Conservation (phyloP, 2,329 filamentous ascomycete species). For the Penicillium decumbens region DNA sequence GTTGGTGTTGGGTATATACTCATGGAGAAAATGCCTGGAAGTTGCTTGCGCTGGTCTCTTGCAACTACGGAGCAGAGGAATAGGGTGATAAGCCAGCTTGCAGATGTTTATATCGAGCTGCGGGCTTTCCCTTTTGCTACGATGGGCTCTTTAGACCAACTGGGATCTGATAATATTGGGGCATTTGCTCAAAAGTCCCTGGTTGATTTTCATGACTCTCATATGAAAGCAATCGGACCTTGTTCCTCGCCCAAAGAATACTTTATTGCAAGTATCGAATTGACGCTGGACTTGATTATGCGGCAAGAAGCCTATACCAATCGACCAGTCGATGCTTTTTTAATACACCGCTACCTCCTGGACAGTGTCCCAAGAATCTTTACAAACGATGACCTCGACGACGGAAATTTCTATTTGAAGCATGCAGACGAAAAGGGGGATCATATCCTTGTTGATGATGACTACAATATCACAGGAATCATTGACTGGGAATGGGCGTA, state of each 20-base stretch:
- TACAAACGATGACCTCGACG: slow-evolving; percentile 18
- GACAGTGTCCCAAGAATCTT: slow-evolving; percentile 25
- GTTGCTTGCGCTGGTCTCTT: slow-evolving; percentile 35
- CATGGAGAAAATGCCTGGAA: slow-evolving; percentile 43
- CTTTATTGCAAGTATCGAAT: slow-evolving; percentile 29
- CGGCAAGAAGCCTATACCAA: slow-evolving; percentile 37
- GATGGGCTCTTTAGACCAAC: slow-evolving; percentile 35
- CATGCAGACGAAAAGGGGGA: slow-evolving; percentile 50
- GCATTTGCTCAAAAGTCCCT: slow-evolving; percentile 40
- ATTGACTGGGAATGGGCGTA: slow-evolving; percentile 30
- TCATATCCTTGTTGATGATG: slow-evolving; percentile 46
- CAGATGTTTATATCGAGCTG: slow-evolving; percentile 41
- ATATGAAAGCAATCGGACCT: slow-evolving; percentile 31
- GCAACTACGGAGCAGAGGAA: slow-evolving; percentile 31
- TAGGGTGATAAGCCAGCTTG: slow-evolving; percentile 39
- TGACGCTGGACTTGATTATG: slow-evolving; percentile 38
- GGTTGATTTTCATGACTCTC: slow-evolving; percentile 29
- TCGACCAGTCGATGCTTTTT: slow-evolving; percentile 34
- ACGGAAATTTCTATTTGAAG: slow-evolving; percentile 39
- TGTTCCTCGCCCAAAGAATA: slow-evolving; percentile 38
- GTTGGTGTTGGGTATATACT: slow-evolving; percentile 43
- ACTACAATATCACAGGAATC: slow-evolving; percentile 47
- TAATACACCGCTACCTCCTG: slow-evolving; percentile 44
- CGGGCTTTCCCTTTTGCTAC: slow-evolving; percentile 34
- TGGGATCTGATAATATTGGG: slow-evolving; percentile 28